Conservation (phyloP, 257 asterid species). For the Agastache rugosa region DNA sequence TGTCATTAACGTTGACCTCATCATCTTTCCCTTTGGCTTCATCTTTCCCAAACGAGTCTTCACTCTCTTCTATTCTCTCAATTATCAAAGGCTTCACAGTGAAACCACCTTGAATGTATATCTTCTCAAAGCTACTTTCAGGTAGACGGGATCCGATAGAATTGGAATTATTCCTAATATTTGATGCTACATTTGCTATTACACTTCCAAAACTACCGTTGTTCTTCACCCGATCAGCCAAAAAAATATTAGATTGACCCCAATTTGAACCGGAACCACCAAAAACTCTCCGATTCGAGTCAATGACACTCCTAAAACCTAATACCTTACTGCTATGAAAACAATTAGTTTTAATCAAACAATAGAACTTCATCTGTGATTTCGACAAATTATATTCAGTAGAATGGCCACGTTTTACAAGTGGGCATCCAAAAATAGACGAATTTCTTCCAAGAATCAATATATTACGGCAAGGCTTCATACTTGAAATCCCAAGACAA, state of each 20-base stretch:
- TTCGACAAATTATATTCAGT: conserved; percentile 46
- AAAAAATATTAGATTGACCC: conserved; percentile 52
- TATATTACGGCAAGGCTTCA: conserved; percentile 62
- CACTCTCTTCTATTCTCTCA: conserved; percentile 48
- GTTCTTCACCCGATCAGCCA: conserved; percentile 42
- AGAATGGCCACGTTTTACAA: conserved; percentile 42
- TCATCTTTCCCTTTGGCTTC: conserved; percentile 32
- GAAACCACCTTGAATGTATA: conserved; percentile 67
- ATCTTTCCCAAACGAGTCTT: conserved; percentile 35
- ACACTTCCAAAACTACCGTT: conserved; percentile 38
- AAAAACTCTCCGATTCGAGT: conserved; percentile 55
- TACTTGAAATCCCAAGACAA: conserved; percentile 60
- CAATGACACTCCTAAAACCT: conserved; percentile 46
- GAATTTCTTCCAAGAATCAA: conserved; percentile 54
- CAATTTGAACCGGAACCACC: conserved; percentile 56
- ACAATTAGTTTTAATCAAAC: conserved; percentile 31
- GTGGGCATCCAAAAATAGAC: conserved; percentile 55
- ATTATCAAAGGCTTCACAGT: conserved; percentile 62
- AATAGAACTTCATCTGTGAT: conserved; percentile 44
- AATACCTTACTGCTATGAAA: conserved; percentile 33
- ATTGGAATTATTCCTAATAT: conserved; percentile 62
- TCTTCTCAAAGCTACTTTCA: conserved; percentile 59
- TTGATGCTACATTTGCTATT: conserved; percentile 66
- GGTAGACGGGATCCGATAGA: conserved; percentile 58
- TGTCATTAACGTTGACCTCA: conserved; percentile 31